Conservation (phyloP, 768 basidiomycete genomes). For the Suillus luteus region DNA sequence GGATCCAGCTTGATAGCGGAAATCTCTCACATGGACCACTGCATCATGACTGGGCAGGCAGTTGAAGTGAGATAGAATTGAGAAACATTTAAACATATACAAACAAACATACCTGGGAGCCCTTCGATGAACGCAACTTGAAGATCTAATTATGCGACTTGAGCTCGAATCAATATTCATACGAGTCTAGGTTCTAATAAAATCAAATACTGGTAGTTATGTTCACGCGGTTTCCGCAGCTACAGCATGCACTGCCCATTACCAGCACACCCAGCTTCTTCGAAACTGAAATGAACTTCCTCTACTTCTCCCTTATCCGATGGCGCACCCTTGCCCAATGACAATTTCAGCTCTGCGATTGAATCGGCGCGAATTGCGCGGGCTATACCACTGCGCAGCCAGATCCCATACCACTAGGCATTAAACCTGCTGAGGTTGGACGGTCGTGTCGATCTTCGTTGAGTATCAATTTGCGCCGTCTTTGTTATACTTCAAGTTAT, state of each 20-base stretch:
- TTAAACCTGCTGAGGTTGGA: neutral
- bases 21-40: neutral
- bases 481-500: neutral
- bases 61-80: too few relatives aligned
- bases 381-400: neutral
- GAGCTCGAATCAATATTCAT: neutral
- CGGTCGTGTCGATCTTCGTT: neutral
- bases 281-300: neutral
- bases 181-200: neutral
- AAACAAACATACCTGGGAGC: too few relatives aligned
- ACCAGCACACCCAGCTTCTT: neutral
- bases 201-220: neutral
- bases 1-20: neutral
- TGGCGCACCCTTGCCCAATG: neutral
- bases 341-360: too few relatives aligned
- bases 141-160: neutral
- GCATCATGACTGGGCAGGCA: neutral
- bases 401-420: neutral
- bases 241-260: neutral
- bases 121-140: too few relatives aligned
- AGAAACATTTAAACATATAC: too few relatives aligned
- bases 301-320: neutral
- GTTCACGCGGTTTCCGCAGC: neutral
- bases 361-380: neutral
- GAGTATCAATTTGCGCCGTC: neutral